phyloP scores from a whole-genome alignment of 768 basidiomycete species.

The Pulveroboletus sp. region DNA sequence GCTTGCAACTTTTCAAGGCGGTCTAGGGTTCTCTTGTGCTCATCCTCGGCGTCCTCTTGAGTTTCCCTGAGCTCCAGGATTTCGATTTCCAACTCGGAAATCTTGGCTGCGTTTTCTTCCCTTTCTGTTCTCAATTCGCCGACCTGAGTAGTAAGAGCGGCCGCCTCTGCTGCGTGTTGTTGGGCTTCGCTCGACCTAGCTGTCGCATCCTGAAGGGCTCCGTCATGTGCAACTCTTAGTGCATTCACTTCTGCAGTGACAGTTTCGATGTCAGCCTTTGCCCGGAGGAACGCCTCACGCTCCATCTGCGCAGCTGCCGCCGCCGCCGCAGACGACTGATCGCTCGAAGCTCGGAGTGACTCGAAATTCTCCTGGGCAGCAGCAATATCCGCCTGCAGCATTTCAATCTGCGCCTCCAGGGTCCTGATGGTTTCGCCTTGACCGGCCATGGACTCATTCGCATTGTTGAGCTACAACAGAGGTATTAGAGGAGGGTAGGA shows the following conservation, averaged over 20 bases:
- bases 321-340: conserved; percentile 40
- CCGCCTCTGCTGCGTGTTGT: conserved; percentile 39
- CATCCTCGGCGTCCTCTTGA: conserved; percentile 62
- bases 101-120: conserved; percentile 64
- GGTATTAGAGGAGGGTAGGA: conserved; percentile 2
- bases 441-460: conserved; percentile 37
- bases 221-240: conserved; percentile 47
- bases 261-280: conserved; percentile 56
- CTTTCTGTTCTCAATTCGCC: conserved; percentile 55
- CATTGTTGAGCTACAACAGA: conserved; percentile 45
- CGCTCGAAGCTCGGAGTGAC: conserved; percentile 43
- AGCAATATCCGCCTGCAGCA: conserved; percentile 47
- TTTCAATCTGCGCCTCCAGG: conserved; percentile 49
- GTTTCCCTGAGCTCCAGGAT: conserved; percentile 72
- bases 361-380: conserved; percentile 53
- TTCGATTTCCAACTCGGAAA: conserved; percentile 81
- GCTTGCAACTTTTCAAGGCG: conserved; percentile 51
- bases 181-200: conserved; percentile 46
- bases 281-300: conserved; percentile 59
- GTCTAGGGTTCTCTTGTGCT: conserved; percentile 41
- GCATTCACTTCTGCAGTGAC: conserved; percentile 49
- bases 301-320: conserved; percentile 54
- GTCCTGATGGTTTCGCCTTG: conserved; percentile 45
- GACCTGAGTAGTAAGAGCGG: conserved; percentile 47
- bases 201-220: conserved; percentile 45